Evolutionary conservation across 2,329 filamentous ascomycete genomes (phyloP).

Genomic region (Phaeosphaeriaceae sp.): DNA sequence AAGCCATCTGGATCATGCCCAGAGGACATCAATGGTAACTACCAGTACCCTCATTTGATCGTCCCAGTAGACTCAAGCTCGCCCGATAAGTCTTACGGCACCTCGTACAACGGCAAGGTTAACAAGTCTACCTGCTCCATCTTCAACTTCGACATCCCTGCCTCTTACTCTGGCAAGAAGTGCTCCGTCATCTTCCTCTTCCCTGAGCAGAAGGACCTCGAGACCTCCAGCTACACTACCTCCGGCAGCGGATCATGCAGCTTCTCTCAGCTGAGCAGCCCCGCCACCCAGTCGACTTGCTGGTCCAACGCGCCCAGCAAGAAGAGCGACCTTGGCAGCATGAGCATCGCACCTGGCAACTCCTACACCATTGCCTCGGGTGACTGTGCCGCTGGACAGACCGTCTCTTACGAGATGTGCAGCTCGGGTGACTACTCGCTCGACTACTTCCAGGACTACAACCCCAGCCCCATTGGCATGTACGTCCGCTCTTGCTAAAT

Average conservation of each 20-base stretch:
- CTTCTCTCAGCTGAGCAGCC: slow-evolving; percentile 59
- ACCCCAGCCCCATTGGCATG: slow-evolving; percentile 55
- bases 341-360: slow-evolving; percentile 60
- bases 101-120: slow-evolving; percentile 61
- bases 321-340: slow-evolving; percentile 53
- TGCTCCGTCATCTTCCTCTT: slow-evolving; percentile 73
- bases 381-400: slow-evolving; percentile 62
- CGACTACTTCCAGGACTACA: slow-evolving; percentile 71
- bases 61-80: slow-evolving; percentile 64
- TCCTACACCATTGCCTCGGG: slow-evolving; percentile 63
- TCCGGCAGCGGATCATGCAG: slow-evolving; percentile 62
- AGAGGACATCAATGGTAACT: slow-evolving; percentile 30
- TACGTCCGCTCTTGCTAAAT: slow-evolving; percentile 38
- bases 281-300: slow-evolving; percentile 60
- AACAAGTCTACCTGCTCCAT: slow-evolving; percentile 60
- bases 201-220: slow-evolving; percentile 64
- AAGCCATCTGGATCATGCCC: slow-evolving; percentile 21
- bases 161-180: slow-evolving; percentile 61
- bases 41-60: slow-evolving; percentile 67
- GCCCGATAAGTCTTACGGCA: slow-evolving; percentile 62
- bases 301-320: slow-evolving; percentile 60
- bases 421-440: slow-evolving; percentile 59
- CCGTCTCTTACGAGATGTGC: slow-evolving; percentile 62
- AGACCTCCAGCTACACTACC: slow-evolving; percentile 66
- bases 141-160: slow-evolving; percentile 74